Base-by-base conservation (phyloP, 1,284 basidiomycete genomes). In the Microstroma glucosiphilum region DNA sequence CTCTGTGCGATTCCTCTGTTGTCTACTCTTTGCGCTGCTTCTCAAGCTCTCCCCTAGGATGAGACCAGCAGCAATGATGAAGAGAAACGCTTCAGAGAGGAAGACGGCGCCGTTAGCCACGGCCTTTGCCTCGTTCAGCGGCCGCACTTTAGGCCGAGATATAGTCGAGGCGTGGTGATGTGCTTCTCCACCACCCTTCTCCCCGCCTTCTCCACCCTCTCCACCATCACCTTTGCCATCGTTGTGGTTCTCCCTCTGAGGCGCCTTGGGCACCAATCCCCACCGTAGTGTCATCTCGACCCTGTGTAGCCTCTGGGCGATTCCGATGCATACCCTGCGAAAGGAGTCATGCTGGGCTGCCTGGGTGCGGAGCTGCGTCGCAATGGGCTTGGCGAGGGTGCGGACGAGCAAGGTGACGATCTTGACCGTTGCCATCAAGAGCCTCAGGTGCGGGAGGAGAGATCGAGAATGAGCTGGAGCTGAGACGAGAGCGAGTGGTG, bases 351-450 rank as follows among this genome's bases (percentile, higher is more conserved):
- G 74, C 51, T 73, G 65, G 1, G 67, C 70, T 1, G 77, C 77
- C 59, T 77, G 76, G 12, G 62, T 62, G 60, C 78, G 78, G 51
- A 79, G 60, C 53, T 72, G 69, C 0, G 70, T 73, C 8, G 77
- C 77, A n/a, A 79, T 78, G 41, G 77, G 77, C 57, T 79, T 79
- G 46, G 75, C 74, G 0, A 78, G 65, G 43, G 77, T 79, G 3
- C 73, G 65, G 15, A 79, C 76, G 21, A 67, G 69, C 37, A 79
- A 58, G 15, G 73, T 71, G 6, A 66, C 73, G 40, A 79, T 72
- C 64, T 79, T 78, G 21, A 71, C 73, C 15, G 71, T 71, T 43
- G 76, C 76, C 75, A 78, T 78, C 49, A 37, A 37, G 30, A 37
- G 30, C n/a, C n/a, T n/a, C n/a, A n/a, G n/a, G n/a, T n/a, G n/a